phyloP scores from a whole-genome alignment of 148 eudicot genomes.

The Rhododendron henanense region DNA sequence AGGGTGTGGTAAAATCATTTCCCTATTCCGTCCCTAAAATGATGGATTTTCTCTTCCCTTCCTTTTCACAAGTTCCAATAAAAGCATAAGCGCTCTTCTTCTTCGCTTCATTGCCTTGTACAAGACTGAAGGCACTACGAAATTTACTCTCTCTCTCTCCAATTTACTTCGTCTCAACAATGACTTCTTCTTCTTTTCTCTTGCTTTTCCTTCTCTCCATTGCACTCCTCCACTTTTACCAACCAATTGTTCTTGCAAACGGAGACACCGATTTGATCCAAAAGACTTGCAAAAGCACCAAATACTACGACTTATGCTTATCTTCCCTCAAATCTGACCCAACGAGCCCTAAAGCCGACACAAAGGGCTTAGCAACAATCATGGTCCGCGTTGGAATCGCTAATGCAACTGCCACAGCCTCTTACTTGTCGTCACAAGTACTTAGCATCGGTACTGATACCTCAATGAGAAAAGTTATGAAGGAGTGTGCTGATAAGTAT shows the following conservation, averaged over 20 bases:
- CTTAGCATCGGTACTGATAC: constrained; percentile 17
- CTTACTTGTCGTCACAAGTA: constrained; percentile 53
- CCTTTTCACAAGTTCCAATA: background rate
- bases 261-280: constrained; percentile 46
- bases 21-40: too few species aligned
- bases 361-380: constrained; percentile 62
- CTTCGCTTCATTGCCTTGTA: background rate
- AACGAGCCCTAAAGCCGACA: constrained; percentile 50
- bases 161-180: background rate
- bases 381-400: constrained; percentile 49
- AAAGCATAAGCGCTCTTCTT: background rate
- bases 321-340: constrained; percentile 61
- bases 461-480: constrained; percentile 36
- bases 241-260: constrained; percentile 2
- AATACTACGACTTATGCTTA: constrained; percentile 59
- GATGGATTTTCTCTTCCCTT: background rate
- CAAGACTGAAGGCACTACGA: background rate
- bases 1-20: too few species aligned
- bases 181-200: background rate
- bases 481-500: constrained; percentile 60
- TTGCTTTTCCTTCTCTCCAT: constrained; percentile 14
- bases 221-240: background rate
- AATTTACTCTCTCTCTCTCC: background rate
- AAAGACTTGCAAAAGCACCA: constrained; percentile 64
- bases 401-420: constrained; percentile 51